Evolutionary conservation across 495 filamentous ascomycete species (phyloP).

Genomic region (Pyronema omphalodes): DNA sequence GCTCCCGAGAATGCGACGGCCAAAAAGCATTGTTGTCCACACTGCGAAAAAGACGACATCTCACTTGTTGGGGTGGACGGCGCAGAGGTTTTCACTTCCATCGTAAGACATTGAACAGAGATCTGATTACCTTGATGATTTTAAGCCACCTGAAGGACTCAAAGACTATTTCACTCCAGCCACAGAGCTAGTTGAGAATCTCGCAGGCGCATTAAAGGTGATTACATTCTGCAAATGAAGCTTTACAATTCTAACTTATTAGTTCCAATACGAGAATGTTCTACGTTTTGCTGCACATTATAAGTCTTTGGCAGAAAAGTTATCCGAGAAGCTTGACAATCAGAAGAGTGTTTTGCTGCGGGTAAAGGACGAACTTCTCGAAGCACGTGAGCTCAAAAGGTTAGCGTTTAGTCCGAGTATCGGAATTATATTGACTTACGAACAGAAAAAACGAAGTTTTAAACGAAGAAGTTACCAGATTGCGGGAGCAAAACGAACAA

Average conservation of each 20-base stretch:
- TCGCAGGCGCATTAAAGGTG: constrained; percentile 19
- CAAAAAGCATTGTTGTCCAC: constrained; percentile 16
- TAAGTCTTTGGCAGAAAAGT: constrained; percentile 14
- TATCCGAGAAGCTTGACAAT: constrained; percentile 16
- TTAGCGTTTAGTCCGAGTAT: background rate
- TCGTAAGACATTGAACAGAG: background rate
- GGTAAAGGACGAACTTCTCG: constrained; percentile 19
- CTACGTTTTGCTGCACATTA: constrained; percentile 17
- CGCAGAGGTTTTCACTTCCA: constrained; percentile 16
- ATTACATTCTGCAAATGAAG: background rate
- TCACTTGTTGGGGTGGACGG: constrained; percentile 16
- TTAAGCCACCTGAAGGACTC: constrained; percentile 15
- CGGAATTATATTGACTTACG: constrained; percentile 2
- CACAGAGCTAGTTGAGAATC: constrained; percentile 17
- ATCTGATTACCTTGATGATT: background rate
- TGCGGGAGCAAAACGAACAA: constrained; percentile 11
- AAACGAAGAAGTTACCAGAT: constrained; percentile 10
- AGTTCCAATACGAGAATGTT: constrained; percentile 19
- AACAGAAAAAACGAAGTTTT: constrained; percentile 13
- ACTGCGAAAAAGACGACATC: constrained; percentile 15
- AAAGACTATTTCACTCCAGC: constrained; percentile 20
- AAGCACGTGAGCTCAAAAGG: constrained; percentile 20
- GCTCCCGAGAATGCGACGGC: constrained; percentile 12
- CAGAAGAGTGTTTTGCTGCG: constrained; percentile 18
- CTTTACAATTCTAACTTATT: constrained; percentile 4